Base-by-base conservation (phyloP, 768 basidiomycete genomes). In the Mycena amicta region DNA sequence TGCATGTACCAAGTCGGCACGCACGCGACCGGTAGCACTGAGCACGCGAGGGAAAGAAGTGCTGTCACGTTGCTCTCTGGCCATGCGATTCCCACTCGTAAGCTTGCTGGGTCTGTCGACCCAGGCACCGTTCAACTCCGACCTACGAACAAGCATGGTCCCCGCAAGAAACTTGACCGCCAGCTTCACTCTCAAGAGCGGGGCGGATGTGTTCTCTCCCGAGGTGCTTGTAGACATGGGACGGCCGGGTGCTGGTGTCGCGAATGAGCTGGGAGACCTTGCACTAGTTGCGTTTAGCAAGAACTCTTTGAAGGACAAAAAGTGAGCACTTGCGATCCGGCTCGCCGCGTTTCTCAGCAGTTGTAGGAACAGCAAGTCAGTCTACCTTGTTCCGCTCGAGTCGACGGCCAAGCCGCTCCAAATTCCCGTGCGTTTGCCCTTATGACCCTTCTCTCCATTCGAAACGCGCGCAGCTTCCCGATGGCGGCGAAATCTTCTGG, bases 401-500 rank as follows among this genome's bases (percentile, higher is more conserved):
- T 78, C 82, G 2, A 70, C 73, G 18, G 74, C 75, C 13, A 69
- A 77, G 54, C 79, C 85, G 1, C 68, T 87, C 37, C 76, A 86
- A 59, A 77, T 90, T 54, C 77, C 85, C 16, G 80, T 83, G 50
- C 41, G 79, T 72, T 40, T n/a, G n/a, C 3, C 27, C 49, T 41
- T 31, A 37, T 55, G 6, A 22, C 25, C 33, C 29, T 26, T 29
- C 11, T 50, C 31, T 30, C 47, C n/a, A n/a, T n/a, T n/a, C n/a
- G n/a, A 18, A 27, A 47, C 16, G 46, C 31, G 29, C 11, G 16
- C 65, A 83, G 76, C 79, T 92, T 33, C 74, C 81, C 23, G 83
- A 84, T 49, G 89, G 84, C 8, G 91, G 90, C 22, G 86, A 90
- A 45, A 80, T 81, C 2, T 93, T 94, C 74, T 94, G 92, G 92